Evolutionary conservation across 2,329 filamentous ascomycete genomes (phyloP).

Genomic region (Rhynchosporium secalis): DNA sequence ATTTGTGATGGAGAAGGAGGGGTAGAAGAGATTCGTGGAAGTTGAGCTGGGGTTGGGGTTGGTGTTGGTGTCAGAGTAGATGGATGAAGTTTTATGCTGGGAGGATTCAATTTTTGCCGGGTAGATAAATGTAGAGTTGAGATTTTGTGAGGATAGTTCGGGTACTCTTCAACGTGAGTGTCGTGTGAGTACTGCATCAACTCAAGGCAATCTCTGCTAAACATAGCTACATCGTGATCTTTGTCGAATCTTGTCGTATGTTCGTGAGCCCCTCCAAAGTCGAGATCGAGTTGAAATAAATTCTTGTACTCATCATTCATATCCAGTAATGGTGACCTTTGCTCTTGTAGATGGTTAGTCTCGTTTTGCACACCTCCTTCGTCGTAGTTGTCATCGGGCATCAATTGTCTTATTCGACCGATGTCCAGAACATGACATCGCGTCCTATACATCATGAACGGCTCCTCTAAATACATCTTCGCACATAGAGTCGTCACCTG

Average conservation of each 20-base stretch:
- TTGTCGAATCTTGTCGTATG: background rate
- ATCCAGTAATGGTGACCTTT: conserved; percentile 16
- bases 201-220: conserved; percentile 10
- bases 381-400: conserved; percentile 29
- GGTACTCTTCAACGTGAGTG: background rate
- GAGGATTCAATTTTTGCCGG: background rate
- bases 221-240: conserved; percentile 4
- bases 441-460: conserved; percentile 18
- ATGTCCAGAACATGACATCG: conserved; percentile 29
- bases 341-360: conserved; percentile 2
- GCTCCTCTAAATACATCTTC: conserved; percentile 23
- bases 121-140: background rate
- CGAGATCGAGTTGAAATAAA: conserved; percentile 13
- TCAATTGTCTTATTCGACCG: conserved; percentile 24
- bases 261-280: conserved; percentile 10
- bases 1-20: background rate
- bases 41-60: background rate
- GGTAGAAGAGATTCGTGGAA: background rate
- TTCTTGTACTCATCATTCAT: conserved; percentile 14
- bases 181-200: background rate
- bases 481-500: conserved; percentile 30
- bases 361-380: conserved; percentile 15
- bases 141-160: background rate
- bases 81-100: conserved; percentile 5
- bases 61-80: background rate